Evolutionary conservation across 2,329 filamentous ascomycete species (phyloP), one percentile per base, ranked within the genome.

Genomic region (Thermoascus crustaceus): DNA sequence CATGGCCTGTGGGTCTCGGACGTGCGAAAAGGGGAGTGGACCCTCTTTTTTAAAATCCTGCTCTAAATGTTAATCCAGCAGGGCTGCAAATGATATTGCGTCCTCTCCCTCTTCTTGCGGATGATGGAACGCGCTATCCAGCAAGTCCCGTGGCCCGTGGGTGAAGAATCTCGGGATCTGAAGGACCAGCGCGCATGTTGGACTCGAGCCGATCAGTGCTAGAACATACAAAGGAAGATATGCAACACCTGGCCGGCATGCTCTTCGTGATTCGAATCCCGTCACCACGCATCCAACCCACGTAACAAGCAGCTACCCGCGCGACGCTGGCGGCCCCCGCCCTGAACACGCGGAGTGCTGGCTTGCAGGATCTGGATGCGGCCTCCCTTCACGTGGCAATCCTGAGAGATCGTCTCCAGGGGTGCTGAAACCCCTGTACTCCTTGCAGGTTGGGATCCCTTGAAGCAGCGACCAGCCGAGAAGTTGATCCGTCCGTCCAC

Each of bases 11-110:
- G n/a, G n/a, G n/a, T n/a, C n/a, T n/a, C n/a, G n/a, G n/a, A 29
- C 18, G 26, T 29, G 26, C 26, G 13, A 29, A 29, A 29, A 29
- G 26, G 26, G 26, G 18, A 29, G 26, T 29, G 26, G 26, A 29
- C 14, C 9, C 7, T 24, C 22, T 4, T 9, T 24, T n/a, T n/a
- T n/a, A n/a, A n/a, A 11, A 11, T 4, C 11, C 26, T 17, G 13
- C 14, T 16, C 26, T 29, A 29, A 29, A 29, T 29, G 26, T 29
- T 29, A 29, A 29, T 29, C 26, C 26, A 17, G 26, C 26, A 29
- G 26, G 26, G 26, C 26, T 18, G 26, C 26, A 29, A 29, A 29
- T 29, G 26, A 29, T 17, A 29, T 29, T 10, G 26, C 13, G 8
- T 17, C 26, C n/a, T 29, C 13, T 29, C 26, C 13, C 14, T 29